Evolutionary conservation across 139 green algal species (phyloP).

Genomic region (Trebouxia sp.): DNA sequence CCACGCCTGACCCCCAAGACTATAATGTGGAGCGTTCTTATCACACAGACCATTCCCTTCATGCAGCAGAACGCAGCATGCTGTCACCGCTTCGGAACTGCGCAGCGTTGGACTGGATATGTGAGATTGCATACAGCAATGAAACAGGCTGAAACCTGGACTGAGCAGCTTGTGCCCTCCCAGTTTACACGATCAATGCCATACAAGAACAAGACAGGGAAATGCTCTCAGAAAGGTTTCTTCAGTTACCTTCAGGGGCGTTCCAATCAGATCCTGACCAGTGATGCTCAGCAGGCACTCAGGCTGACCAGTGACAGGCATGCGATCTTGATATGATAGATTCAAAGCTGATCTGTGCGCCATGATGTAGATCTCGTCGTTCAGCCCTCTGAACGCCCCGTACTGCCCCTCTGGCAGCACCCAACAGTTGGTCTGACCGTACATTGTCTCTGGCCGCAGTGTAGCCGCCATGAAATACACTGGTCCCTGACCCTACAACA

Average conservation of each 20-base stretch:
- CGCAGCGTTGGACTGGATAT: too few relatives aligned
- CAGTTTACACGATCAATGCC: too few relatives aligned
- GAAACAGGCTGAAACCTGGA: too few relatives aligned
- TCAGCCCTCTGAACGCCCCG: constrained; percentile 77
- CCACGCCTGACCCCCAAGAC: too few relatives aligned
- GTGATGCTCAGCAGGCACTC: constrained; percentile 81
- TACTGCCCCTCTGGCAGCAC: constrained; percentile 96
- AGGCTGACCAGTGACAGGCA: constrained; percentile 67
- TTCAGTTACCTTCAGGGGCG: constrained; percentile 70
- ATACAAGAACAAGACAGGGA: too few relatives aligned
- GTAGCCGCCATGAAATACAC: constrained; percentile 95
- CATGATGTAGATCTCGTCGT: constrained; percentile 91
- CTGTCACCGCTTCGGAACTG: too few relatives aligned
- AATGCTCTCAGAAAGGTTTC: too few relatives aligned
- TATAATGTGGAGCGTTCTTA: too few relatives aligned
- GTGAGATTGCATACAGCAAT: too few relatives aligned
- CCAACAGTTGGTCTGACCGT: constrained; percentile 98
- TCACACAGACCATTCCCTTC: too few relatives aligned
- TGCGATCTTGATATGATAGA: constrained; percentile 86
- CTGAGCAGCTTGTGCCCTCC: too few relatives aligned
- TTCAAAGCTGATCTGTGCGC: constrained; percentile 86
- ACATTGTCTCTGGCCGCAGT: constrained; percentile 99
- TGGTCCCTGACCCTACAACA: constrained; percentile 52
- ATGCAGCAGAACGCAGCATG: too few relatives aligned
- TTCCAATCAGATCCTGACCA: constrained; percentile 92